Base-by-base conservation (phyloP, 371 early-diverging fungal species). In the Apophysomyces ossiformis region DNA sequence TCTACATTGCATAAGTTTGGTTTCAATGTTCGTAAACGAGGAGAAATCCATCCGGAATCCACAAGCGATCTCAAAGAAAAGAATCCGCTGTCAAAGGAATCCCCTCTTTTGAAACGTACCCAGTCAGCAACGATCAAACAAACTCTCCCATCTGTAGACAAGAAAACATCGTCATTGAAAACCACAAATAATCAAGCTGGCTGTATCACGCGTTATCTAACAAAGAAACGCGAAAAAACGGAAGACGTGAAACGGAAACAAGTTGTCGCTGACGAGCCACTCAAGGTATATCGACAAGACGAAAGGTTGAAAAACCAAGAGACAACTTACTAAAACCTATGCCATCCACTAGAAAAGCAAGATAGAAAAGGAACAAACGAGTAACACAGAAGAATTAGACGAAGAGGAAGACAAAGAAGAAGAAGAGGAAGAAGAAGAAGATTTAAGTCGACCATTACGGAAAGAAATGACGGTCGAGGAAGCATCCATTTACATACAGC, bases 401-500 rank as follows among this genome's bases (percentile, higher is more conserved):
- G 50, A 50, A 21, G 50, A 13, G 7, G 46, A 13, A 13, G 46
- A 45, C n/a, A n/a, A 45, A 45, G 54, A 50, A 0, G 54, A 50
- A 18, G 50, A 50, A 4, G 50, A 50, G 18, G 50, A 46, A 0
- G 47, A 47, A 47, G 18, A 18, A n/a, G 47, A 50, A 50, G 54
- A 50, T 21, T 11, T 50, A 21, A 50, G 54, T 21, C 16, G 54
- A 18, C 54, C 54, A 50, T 26, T 50, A 26, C 54, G 54, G 54
- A 50, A 50, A 50, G 54, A 50, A 21, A 50, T 50, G 54, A 50
- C 54, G 1, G 21, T 21, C 18, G 54, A 50, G 21, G 54, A 50
- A 50, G 54, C 54, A 21, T 50, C 18, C 21, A 21, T 50, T n/a
- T 50, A 50, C 54, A 50, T 50, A 21, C n/a, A 50, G 8, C 54